Evolutionary conservation across 345 rosid genomes (phyloP), one percentile per base, ranked within the genome.

Genomic region (Hibiscus mutabilis): DNA sequence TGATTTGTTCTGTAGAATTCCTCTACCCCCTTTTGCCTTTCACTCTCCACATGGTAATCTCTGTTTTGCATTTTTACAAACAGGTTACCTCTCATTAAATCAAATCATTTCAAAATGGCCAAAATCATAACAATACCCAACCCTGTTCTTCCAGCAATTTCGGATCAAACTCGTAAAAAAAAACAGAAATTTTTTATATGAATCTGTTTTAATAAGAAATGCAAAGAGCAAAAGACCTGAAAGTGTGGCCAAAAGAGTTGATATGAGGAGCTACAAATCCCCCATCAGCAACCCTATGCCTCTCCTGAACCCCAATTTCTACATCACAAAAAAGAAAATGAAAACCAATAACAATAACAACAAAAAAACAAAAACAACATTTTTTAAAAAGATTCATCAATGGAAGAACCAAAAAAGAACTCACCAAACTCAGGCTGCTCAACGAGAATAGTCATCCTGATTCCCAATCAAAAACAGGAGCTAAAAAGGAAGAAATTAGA

Each of bases 221-320:
- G 44, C 14, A 33, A 61, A 56, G 25, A 7, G 13, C 2, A 7
- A 25, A 25, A 47, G 46, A 90, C 98, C 96, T 87, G 82, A 93
- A 93, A 53, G 84, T 84, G 51, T 85, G 91, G 72, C 97, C 98
- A 79, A 91, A 93, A 6, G 96, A 82, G 73, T 93, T 93, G 58
- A 87, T 80, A 0, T 77, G 37, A 57, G 95, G 87, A 79, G 81
- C 82, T 71, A 73, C 78, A 79, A 90, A 90, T 64, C 85, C 87
- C 68, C 79, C 78, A 42, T 84, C 86, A 6, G 47, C 29, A 27
- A 5, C 75, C 56, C 21, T 67, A 40, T 77, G 74, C 81, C 81
- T 80, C 78, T 84, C 89, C 73, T 60, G 82, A 35, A 11, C 73
- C 69, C 78, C 82, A 37, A 60, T 72, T 5, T 75, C 84, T 84